Evolutionary conservation across 176 grass and related monocot species (phyloP).

Genomic region (Eragrostis curvula): DNA sequence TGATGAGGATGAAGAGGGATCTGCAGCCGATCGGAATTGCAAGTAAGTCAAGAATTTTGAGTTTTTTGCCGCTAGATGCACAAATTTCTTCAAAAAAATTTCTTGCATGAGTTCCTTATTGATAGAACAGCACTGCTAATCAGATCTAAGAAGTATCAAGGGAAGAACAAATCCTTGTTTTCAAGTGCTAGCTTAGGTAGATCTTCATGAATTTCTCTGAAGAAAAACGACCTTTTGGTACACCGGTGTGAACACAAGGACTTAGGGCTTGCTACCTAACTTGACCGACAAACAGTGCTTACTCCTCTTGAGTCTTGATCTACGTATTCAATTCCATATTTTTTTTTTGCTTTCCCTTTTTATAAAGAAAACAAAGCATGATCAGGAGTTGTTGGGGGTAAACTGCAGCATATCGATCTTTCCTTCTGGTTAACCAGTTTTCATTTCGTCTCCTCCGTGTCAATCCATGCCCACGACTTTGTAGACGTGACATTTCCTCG

Average conservation of each 20-base stretch:
- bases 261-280: constrained; percentile 20
- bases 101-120: background rate
- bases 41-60: constrained; percentile 32
- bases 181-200: background rate
- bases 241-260: constrained; percentile 26
- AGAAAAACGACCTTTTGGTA: background rate
- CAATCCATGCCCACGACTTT: background rate
- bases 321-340: background rate
- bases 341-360: too few species aligned
- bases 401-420: background rate
- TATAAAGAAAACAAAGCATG: background rate
- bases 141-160: too few species aligned
- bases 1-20: background rate
- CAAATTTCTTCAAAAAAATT: background rate
- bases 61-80: background rate
- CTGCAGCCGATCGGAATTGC: constrained; percentile 19
- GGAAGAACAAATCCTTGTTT: too few species aligned
- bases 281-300: background rate
- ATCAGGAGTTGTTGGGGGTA: background rate
- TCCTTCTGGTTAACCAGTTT: background rate
- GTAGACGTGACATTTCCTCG: background rate
- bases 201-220: background rate
- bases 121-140: background rate
- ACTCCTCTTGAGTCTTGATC: background rate
- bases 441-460: background rate